Conservation (phyloP, 768 basidiomycete species). For the Aureoboletus auriporus region DNA sequence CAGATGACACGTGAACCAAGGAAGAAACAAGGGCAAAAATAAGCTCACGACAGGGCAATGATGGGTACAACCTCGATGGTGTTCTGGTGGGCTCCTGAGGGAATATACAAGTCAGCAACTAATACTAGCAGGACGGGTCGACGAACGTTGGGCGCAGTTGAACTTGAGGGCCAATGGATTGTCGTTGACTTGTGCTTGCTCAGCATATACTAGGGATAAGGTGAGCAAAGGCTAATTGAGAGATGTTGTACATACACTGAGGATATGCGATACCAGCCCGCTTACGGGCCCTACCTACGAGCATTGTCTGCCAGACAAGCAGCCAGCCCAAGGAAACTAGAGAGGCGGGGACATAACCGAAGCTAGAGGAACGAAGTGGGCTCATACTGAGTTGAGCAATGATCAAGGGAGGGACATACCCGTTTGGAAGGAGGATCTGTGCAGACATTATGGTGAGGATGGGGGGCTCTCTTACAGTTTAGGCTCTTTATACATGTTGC, state of each 20-base stretch:
- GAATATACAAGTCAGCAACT: not conserved
- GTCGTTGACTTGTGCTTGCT: constrained; percentile 52
- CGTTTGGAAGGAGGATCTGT: constrained; percentile 33
- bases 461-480: not conserved
- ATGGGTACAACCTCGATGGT: constrained; percentile 46
- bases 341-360: constrained; percentile 53
- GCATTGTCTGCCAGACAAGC: constrained; percentile 44
- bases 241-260: constrained; percentile 42
- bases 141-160: constrained; percentile 70
- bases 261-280: constrained; percentile 61
- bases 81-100: constrained; percentile 59
- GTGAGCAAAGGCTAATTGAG: not conserved
- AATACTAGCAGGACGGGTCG: not conserved
- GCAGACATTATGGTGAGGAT: constrained; percentile 19
- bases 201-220: constrained; percentile 55
- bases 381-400: not conserved
- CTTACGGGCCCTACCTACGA: constrained; percentile 42
- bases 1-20: constrained; percentile 1
- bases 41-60: constrained; percentile 39
- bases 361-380: constrained; percentile 31
- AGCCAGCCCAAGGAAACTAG: constrained; percentile 51
- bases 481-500: not conserved
- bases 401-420: constrained; percentile 23
- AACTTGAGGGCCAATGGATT: constrained; percentile 52
- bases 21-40: not conserved